phyloP scores from a whole-genome alignment of 2,329 filamentous ascomycete genomes.

The Fusarium sp. region DNA sequence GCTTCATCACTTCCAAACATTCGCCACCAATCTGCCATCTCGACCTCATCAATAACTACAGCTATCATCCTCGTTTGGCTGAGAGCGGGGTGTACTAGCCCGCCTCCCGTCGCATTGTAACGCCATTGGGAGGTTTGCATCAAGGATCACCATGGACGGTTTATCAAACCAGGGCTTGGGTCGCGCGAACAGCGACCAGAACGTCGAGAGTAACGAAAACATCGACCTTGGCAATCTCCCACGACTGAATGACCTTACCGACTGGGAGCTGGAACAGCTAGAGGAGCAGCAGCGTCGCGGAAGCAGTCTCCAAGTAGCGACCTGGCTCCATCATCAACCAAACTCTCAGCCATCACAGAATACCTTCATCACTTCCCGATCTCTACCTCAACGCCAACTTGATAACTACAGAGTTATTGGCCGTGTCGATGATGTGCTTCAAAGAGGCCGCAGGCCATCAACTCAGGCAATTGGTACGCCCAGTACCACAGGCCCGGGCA shows the following conservation, averaged over 20 bases:
- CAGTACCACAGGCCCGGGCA: background rate
- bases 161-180: background rate
- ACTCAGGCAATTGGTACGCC: background rate
- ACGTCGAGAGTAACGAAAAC: constrained; percentile 6
- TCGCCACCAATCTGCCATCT: constrained; percentile 8
- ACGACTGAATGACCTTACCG: constrained; percentile 1
- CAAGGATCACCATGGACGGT: constrained; percentile 14
- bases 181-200: constrained; percentile 3
- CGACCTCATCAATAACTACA: constrained; percentile 5
- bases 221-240: constrained; percentile 13
- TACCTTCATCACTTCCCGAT: constrained; percentile 20
- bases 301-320: background rate
- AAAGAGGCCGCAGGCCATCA: constrained; percentile 1
- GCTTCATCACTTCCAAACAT: background rate
- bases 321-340: constrained; percentile 18
- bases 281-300: constrained; percentile 3
- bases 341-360: constrained; percentile 24
- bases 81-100: constrained; percentile 21
- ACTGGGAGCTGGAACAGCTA: constrained; percentile 10
- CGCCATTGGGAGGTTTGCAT: constrained; percentile 19
- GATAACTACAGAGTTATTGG: constrained; percentile 11
- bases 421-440: constrained; percentile 18
- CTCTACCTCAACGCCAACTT: constrained; percentile 14
- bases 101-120: constrained; percentile 17
- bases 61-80: constrained; percentile 10